Percentiles rank a stretch among this genome's conserved stretches.
These are phyloP conservation scores for Ogataea pignaliae DNA, from an alignment of 805 yeast genomes.

Conservation along the genomic window DNA sequence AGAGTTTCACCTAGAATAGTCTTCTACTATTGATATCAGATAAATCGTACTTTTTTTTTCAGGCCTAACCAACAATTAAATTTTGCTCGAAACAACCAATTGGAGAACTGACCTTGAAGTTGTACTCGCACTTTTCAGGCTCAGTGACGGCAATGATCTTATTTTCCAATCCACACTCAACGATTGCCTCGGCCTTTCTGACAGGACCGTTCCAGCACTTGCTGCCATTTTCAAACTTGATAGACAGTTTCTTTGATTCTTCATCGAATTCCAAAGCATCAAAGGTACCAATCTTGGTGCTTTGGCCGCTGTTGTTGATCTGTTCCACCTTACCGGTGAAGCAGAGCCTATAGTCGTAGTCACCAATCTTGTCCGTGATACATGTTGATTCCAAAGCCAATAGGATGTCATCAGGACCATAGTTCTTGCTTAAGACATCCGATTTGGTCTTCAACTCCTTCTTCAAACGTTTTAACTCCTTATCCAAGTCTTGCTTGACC, in stretches of 20 bases:
- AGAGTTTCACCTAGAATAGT: too few species aligned
- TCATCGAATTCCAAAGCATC: constrained; percentile 11
- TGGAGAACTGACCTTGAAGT: constrained; percentile 45
- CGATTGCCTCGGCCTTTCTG: constrained; percentile 60
- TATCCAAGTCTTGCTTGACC: constrained; percentile 6
- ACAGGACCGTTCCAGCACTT: constrained; percentile 94
- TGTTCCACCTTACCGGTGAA: constrained; percentile 56
- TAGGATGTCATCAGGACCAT: constrained; percentile 64
- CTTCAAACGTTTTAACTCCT: constrained; percentile 21
- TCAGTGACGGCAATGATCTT: constrained; percentile 68
- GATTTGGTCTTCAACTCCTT: constrained; percentile 10
- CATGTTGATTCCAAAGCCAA: constrained; percentile 47
- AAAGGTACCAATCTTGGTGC: constrained; percentile 48
- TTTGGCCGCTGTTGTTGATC: constrained; percentile 39
- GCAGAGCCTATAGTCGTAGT: constrained; percentile 63
- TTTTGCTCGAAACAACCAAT: constrained; percentile 36
- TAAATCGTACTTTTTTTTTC: too few species aligned
- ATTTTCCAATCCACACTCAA: constrained; percentile 62
- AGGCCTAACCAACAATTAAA: constrained; percentile 1
- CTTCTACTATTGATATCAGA: too few species aligned
- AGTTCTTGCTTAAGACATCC: constrained; percentile 22
- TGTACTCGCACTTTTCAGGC: constrained; percentile 84
- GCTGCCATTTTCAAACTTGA: constrained; percentile 55
- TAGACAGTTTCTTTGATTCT: constrained; percentile 8
- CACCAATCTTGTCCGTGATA: constrained; percentile 52